A percentile compares a stretch with the other conserved stretches of the same genome.
phyloP scores from a whole-genome alignment of 2,329 filamentous ascomycete genomes.

The Madurella fahalii region DNA sequence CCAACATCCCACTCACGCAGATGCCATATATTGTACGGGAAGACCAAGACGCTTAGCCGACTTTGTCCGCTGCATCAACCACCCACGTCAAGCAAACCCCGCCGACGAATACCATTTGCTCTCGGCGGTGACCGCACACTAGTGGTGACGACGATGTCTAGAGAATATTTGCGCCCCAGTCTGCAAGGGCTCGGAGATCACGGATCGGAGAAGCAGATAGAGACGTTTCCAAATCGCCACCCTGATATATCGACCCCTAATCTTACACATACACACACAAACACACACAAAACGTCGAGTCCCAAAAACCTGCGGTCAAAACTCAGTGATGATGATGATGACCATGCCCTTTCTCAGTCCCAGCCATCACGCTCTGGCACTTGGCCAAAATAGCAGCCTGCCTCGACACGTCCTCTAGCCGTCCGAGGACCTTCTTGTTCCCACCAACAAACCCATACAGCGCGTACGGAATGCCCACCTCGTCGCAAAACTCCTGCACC shows the following conservation, averaged over 20 bases:
- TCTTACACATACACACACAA: no score
- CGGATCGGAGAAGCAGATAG: no score
- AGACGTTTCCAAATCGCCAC: no score
- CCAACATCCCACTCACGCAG: not conserved
- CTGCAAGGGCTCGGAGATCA: no score
- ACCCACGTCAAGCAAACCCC: not conserved
- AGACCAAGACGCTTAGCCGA: no score
- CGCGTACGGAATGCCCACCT: constrained; percentile 79
- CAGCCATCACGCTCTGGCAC: constrained; percentile 56
- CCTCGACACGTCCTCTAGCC: constrained; percentile 71
- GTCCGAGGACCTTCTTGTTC: constrained; percentile 74
- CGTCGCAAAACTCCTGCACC: constrained; percentile 75
- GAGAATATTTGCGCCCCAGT: no score
- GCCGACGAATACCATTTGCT: not conserved
- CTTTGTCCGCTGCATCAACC: not conserved
- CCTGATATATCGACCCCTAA: no score
- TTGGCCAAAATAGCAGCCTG: constrained; percentile 75
- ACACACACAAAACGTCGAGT: no score
- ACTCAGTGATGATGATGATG: constrained; percentile 29
- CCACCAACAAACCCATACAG: constrained; percentile 81
- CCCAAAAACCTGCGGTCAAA: not conserved
- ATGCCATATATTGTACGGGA: not conserved
- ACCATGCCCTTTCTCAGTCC: constrained; percentile 25
- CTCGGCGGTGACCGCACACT: no score
- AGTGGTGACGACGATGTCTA: no score